These are phyloP conservation scores for Thalia dealbata DNA, from an alignment of 176 grass and related monocot genomes.

Conservation along the genomic window DNA sequence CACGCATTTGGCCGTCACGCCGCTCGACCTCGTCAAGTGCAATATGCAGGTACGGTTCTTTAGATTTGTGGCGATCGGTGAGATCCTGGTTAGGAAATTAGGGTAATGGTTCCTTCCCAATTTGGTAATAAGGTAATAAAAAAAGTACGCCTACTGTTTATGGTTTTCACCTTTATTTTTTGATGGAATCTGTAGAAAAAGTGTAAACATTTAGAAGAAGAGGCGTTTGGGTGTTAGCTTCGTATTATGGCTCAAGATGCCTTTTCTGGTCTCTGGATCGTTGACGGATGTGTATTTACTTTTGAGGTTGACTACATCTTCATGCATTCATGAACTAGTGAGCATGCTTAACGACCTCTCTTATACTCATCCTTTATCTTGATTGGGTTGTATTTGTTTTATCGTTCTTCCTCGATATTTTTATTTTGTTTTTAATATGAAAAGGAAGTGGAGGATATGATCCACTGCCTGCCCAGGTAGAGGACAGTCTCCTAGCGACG, in stretches of 20 bases:
- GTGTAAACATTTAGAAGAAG: neutral
- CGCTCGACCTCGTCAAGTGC: constrained; percentile 17
- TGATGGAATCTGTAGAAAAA: neutral
- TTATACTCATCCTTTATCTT: too few relatives aligned
- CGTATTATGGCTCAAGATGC: neutral
- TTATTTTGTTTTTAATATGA: too few relatives aligned
- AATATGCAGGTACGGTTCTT: constrained; percentile 7
- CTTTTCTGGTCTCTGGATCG: neutral
- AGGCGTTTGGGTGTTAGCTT: neutral
- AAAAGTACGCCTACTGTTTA: neutral
- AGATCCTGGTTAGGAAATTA: too few relatives aligned
- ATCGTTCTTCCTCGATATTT: too few relatives aligned
- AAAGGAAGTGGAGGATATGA: too few relatives aligned
- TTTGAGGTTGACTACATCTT: neutral
- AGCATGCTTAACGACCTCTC: too few relatives aligned
- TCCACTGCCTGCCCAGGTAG: too few relatives aligned
- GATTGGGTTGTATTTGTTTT: too few relatives aligned
- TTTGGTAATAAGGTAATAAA: neutral
- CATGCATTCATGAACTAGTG: neutral
- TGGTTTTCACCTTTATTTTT: neutral
- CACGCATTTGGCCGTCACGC: constrained; percentile 7
- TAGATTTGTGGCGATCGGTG: neutral
- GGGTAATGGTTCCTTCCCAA: neutral
- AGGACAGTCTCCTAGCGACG: too few relatives aligned
- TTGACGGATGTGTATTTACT: neutral